phyloP scores from a whole-genome alignment of 106 monocot genomes.

The Allium sativum region DNA sequence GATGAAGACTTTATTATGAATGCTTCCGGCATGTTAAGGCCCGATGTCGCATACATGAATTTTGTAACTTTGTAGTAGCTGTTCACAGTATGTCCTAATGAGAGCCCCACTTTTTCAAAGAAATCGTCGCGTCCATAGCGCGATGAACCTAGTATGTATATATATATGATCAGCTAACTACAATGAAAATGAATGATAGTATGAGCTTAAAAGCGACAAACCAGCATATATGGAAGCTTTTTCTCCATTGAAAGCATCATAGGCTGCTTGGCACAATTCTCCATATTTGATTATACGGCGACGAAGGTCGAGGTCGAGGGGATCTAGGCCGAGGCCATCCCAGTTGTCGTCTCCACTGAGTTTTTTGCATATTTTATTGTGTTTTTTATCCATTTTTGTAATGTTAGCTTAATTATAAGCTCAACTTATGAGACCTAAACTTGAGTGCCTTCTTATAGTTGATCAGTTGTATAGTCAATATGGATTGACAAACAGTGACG shows the following conservation, averaged over 20 bases:
- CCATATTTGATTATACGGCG: constrained; percentile 52
- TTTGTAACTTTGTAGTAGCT: constrained; percentile 50
- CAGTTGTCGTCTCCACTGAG: constrained; percentile 52
- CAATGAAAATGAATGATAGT: too few species aligned
- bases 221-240: constrained; percentile 48
- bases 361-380: constrained; percentile 39
- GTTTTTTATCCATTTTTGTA: constrained; percentile 14
- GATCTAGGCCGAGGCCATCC: constrained; percentile 65
- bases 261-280: constrained; percentile 54
- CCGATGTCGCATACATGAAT: constrained; percentile 77
- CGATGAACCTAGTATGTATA: constrained; percentile 3
- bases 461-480: background rate
- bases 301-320: constrained; percentile 73
- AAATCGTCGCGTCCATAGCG: constrained; percentile 30
- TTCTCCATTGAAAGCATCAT: constrained; percentile 68
- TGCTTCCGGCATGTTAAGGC: constrained; percentile 39
- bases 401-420: background rate
- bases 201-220: too few species aligned
- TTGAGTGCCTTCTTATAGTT: background rate
- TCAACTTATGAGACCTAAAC: background rate
- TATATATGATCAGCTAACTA: too few species aligned
- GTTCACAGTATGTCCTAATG: constrained; percentile 4
- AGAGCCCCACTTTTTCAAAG: constrained; percentile 24
- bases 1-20: constrained; percentile 57
- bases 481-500: background rate